Evolutionary conservation across 192 early-diverging fungal genomes (phyloP).

Genomic region (Coemansia sp.): DNA sequence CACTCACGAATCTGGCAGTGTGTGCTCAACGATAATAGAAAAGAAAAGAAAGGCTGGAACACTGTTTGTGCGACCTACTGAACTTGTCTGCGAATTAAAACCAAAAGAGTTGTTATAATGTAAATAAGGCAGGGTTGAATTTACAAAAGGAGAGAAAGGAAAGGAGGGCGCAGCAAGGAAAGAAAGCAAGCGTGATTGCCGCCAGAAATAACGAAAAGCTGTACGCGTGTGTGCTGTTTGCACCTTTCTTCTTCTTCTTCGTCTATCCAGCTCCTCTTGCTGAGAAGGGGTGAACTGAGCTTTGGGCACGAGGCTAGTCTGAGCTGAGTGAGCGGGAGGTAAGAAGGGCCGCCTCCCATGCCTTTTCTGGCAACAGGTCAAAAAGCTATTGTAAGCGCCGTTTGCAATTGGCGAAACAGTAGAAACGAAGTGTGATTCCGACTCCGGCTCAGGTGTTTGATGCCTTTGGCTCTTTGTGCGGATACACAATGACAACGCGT

Average conservation of each 20-base stretch:
- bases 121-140: constrained; percentile 12
- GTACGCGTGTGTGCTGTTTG: no score
- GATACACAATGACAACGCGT: not conserved
- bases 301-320: no score
- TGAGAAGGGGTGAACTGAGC: no score
- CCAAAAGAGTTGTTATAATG: not conserved
- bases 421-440: no score
- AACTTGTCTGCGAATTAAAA: constrained; percentile 8
- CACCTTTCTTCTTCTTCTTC: not conserved
- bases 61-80: not conserved
- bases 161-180: constrained; percentile 1
- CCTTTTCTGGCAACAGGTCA: not conserved
- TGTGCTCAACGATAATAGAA: not conserved
- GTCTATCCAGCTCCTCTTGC: no score
- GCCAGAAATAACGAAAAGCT: no score
- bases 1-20: not conserved
- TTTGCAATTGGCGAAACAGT: no score
- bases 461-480: no score
- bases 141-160: constrained; percentile 9
- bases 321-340: no score
- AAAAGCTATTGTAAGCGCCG: not conserved
- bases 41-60: not conserved
- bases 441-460: no score
- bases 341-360: no score
- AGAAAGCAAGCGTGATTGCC: constrained; percentile 11